These are phyloP conservation scores for Cochlearia excelsa DNA, from an alignment of 345 rosid species.

Conservation along the genomic window DNA sequence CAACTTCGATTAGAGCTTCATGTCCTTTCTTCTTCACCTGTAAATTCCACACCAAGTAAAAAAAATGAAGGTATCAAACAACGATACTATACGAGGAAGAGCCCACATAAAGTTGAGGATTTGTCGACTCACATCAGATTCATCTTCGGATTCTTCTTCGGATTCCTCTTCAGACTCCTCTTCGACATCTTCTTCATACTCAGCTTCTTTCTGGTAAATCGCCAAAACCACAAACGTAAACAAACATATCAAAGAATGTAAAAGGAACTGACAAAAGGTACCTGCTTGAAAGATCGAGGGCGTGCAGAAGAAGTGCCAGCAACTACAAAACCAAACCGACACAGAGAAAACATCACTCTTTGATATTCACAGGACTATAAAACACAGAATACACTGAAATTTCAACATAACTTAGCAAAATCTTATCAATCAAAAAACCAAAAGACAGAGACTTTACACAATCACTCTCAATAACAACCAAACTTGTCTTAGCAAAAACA, in stretches of 20 bases:
- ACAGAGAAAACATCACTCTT: too few species aligned
- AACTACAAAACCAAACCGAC: constrained; percentile 44
- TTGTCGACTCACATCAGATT: constrained; percentile 32
- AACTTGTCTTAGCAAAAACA: too few species aligned
- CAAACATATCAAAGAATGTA: neutral
- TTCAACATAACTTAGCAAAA: too few species aligned
- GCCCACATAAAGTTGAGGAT: neutral
- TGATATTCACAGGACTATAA: too few species aligned
- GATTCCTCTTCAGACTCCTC: constrained; percentile 58
- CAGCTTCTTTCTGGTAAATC: constrained; percentile 54
- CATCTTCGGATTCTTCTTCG: constrained; percentile 51
- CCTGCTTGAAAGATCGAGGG: constrained; percentile 81
- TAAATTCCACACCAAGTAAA: constrained; percentile 2
- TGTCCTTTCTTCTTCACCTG: constrained; percentile 78
- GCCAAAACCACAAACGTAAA: neutral
- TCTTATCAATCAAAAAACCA: too few species aligned
- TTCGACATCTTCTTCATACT: constrained; percentile 39
- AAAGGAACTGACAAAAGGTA: constrained; percentile 14
- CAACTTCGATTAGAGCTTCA: constrained; percentile 73
- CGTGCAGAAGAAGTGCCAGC: constrained; percentile 80
- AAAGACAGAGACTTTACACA: too few species aligned
- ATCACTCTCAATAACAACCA: too few species aligned
- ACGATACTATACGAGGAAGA: neutral
- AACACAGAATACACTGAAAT: too few species aligned
- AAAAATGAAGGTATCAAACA: neutral